A percentile compares a stretch with the other conserved stretches of the same genome.
Evolutionary conservation across 495 filamentous ascomycete species (phyloP).

Genomic region (Viridothelium virens): DNA sequence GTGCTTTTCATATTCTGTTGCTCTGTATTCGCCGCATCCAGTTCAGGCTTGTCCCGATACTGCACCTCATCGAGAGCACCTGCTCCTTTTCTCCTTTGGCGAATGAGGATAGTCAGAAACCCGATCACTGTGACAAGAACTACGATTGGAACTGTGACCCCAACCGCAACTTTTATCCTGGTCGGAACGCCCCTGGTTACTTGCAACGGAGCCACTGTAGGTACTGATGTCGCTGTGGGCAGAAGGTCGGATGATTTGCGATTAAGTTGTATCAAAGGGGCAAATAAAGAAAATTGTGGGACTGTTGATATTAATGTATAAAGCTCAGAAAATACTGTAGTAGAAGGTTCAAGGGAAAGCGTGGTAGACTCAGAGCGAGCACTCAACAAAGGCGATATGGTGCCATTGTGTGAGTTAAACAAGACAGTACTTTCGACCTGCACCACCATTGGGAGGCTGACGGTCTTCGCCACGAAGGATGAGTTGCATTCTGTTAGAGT

Average conservation of each 20-base stretch:
- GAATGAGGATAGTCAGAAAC: background rate
- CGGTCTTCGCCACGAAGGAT: background rate
- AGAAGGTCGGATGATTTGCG: conserved; percentile 7
- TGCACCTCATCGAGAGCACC: background rate
- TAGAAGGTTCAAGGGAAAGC: background rate
- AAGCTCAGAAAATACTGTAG: background rate
- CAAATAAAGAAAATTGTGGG: conserved; percentile 2
- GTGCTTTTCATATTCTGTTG: background rate
- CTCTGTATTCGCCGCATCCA: conserved; percentile 2
- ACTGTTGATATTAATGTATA: background rate
- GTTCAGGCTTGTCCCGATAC: conserved; percentile 5
- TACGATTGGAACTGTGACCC: background rate
- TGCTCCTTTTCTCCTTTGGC: conserved; percentile 2
- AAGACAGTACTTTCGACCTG: background rate
- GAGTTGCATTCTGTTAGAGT: background rate
- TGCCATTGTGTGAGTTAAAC: background rate
- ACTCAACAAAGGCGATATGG: too few relatives aligned
- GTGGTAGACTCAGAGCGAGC: too few relatives aligned
- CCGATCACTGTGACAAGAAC: background rate
- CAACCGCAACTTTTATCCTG: conserved; percentile 3
- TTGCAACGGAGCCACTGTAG: conserved; percentile 1
- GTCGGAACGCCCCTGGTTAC: background rate
- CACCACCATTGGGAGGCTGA: background rate
- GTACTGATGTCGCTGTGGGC: background rate
- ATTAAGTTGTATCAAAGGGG: conserved; percentile 1